These are phyloP conservation scores for Saraca asoca DNA, from an alignment of 331 rosid genomes.

Conservation along the genomic window DNA sequence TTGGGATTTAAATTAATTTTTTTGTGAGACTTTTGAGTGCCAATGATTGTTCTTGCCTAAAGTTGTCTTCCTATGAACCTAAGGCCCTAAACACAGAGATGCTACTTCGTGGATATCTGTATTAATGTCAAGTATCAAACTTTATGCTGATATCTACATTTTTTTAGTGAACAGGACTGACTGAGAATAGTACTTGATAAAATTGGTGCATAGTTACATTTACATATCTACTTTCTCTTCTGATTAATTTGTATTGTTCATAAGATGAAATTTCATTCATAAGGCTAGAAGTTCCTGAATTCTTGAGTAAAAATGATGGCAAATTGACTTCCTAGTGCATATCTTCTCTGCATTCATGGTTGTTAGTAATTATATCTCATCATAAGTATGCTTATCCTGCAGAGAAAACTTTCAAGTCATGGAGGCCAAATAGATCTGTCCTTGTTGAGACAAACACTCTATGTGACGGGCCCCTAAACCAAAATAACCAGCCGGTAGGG, in stretches of 20 bases:
- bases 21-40: slow-evolving; percentile 3
- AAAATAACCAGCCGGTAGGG: slow-evolving; percentile 58
- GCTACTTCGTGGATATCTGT: slow-evolving; percentile 4
- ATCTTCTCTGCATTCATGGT: background rate
- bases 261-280: slow-evolving; percentile 1
- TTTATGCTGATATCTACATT: slow-evolving; percentile 21
- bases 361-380: slow-evolving; percentile 6
- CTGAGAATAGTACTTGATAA: slow-evolving; percentile 5
- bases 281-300: background rate
- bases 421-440: slow-evolving; percentile 57
- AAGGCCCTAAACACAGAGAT: background rate
- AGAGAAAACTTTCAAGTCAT: slow-evolving; percentile 62
- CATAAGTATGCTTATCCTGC: slow-evolving; percentile 38
- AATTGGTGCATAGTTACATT: slow-evolving; percentile 10
- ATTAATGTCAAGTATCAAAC: background rate
- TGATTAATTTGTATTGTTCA: background rate
- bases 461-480: slow-evolving; percentile 35
- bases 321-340: slow-evolving; percentile 6
- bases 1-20: background rate
- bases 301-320: background rate
- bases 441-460: slow-evolving; percentile 40
- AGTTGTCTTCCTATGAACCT: background rate
- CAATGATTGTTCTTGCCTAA: slow-evolving; percentile 11
- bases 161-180: background rate
- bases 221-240: too few relatives aligned